phyloP scores from a whole-genome alignment of 441 rosid species.

The Gossypium davidsonii region DNA sequence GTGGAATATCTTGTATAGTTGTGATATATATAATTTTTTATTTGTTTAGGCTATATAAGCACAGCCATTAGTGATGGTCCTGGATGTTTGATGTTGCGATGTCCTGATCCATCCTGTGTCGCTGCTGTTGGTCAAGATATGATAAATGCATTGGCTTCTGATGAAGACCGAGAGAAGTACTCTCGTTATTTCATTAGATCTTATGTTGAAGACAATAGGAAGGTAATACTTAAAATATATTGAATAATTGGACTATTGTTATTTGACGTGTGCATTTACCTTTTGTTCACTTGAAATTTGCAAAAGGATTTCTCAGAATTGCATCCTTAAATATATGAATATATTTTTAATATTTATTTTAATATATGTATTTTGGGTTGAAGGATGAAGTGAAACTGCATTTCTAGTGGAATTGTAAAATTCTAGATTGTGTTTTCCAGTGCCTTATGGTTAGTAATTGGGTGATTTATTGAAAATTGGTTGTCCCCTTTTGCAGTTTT shows the following conservation, averaged over 20 bases:
- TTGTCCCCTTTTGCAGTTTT: background rate
- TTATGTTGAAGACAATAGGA: slow-evolving; percentile 69
- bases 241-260: background rate
- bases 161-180: slow-evolving; percentile 50
- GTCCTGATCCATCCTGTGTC: slow-evolving; percentile 69
- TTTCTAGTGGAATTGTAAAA: background rate
- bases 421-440: background rate
- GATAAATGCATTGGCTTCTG: slow-evolving; percentile 40
- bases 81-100: slow-evolving; percentile 62
- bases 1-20: slow-evolving; percentile 1
- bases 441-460: background rate
- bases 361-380: background rate
- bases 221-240: slow-evolving; percentile 29
- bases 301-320: background rate
- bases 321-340: background rate
- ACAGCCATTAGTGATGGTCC: slow-evolving; percentile 69
- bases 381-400: background rate
- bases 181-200: slow-evolving; percentile 54
- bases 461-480: background rate
- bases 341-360: background rate
- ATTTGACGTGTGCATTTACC: background rate
- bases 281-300: background rate
- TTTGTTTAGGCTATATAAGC: slow-evolving; percentile 50
- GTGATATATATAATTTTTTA: background rate
- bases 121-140: slow-evolving; percentile 61